A percentile compares a stretch with the other conserved stretches of the same genome.
Evolutionary conservation across 495 filamentous ascomycete species (phyloP).

Genomic region (Lepraria neglecta): DNA sequence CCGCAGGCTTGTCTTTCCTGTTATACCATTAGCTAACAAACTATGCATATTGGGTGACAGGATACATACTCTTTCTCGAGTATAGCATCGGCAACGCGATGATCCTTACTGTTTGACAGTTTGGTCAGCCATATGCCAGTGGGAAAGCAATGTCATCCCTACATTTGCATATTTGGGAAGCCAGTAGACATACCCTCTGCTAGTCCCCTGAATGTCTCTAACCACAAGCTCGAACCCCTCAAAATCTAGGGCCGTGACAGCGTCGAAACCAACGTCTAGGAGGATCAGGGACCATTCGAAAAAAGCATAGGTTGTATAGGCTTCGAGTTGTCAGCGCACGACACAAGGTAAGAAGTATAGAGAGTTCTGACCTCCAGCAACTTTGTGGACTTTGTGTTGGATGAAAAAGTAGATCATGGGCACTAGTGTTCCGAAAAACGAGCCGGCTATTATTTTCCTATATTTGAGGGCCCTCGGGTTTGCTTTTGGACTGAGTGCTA

Average conservation of each 20-base stretch:
- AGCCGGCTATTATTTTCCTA: slow-evolving; percentile 72
- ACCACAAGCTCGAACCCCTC: slow-evolving; percentile 81
- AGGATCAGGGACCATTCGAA: slow-evolving; percentile 96
- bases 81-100: slow-evolving; percentile 61
- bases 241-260: slow-evolving; percentile 94
- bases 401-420: slow-evolving; percentile 96
- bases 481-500: slow-evolving; percentile 71
- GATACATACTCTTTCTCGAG: slow-evolving; percentile 80
- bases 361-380: slow-evolving; percentile 74
- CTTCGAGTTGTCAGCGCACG: slow-evolving; percentile 41
- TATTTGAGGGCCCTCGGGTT: slow-evolving; percentile 82
- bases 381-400: slow-evolving; percentile 94
- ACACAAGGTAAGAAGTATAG: not conserved
- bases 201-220: slow-evolving; percentile 79
- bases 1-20: slow-evolving; percentile 73
- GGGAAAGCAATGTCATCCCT: slow-evolving; percentile 34
- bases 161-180: slow-evolving; percentile 79
- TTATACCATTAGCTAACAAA: slow-evolving; percentile 22
- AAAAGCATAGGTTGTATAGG: slow-evolving; percentile 97
- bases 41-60: slow-evolving; percentile 16
- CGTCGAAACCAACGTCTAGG: slow-evolving; percentile 94
- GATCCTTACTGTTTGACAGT: slow-evolving; percentile 43
- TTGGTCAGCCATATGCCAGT: slow-evolving; percentile 29
- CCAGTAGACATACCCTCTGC: slow-evolving; percentile 99
- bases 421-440: slow-evolving; percentile 86